These are phyloP conservation scores for Aspergillus egyptiacus DNA, from an alignment of 495 filamentous ascomycete species.

Conservation along the genomic window DNA sequence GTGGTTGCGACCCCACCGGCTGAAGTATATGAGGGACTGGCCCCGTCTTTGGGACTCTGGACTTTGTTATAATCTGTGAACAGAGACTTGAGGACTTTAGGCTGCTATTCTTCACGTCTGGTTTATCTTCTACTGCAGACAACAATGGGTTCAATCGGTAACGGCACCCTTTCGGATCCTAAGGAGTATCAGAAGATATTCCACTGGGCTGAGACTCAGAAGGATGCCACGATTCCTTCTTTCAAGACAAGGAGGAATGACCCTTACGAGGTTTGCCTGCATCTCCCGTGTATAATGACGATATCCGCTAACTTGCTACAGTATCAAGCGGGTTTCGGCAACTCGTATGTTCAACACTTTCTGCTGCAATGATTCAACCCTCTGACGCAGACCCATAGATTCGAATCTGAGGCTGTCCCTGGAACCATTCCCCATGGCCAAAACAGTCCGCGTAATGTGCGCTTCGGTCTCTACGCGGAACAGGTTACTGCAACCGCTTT, in stretches of 20 bases:
- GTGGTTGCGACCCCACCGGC: background rate
- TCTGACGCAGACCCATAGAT: slow-evolving; percentile 29
- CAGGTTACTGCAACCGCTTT: slow-evolving; percentile 45
- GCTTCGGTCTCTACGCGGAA: slow-evolving; percentile 44
- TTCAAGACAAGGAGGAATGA: slow-evolving; percentile 46
- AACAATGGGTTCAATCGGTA: slow-evolving; percentile 27
- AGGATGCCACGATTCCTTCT: slow-evolving; percentile 44
- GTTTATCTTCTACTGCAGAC: background rate
- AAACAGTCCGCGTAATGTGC: slow-evolving; percentile 42
- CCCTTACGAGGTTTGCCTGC: slow-evolving; percentile 41
- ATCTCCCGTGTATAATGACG: background rate
- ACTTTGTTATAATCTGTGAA: background rate
- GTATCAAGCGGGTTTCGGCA: slow-evolving; percentile 52
- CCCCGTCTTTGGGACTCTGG: background rate
- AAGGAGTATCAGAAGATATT: slow-evolving; percentile 52
- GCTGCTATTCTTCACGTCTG: background rate
- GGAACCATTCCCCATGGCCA: slow-evolving; percentile 46
- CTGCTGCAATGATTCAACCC: slow-evolving; percentile 20
- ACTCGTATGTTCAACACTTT: slow-evolving; percentile 35
- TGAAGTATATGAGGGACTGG: background rate
- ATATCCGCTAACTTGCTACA: slow-evolving; percentile 20
- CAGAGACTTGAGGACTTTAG: background rate
- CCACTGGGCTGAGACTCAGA: slow-evolving; percentile 54
- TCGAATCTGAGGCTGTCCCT: slow-evolving; percentile 43
- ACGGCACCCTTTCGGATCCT: slow-evolving; percentile 24